Evolutionary conservation across 345 rosid genomes (phyloP).

Genomic region (Corymbia maculata): DNA sequence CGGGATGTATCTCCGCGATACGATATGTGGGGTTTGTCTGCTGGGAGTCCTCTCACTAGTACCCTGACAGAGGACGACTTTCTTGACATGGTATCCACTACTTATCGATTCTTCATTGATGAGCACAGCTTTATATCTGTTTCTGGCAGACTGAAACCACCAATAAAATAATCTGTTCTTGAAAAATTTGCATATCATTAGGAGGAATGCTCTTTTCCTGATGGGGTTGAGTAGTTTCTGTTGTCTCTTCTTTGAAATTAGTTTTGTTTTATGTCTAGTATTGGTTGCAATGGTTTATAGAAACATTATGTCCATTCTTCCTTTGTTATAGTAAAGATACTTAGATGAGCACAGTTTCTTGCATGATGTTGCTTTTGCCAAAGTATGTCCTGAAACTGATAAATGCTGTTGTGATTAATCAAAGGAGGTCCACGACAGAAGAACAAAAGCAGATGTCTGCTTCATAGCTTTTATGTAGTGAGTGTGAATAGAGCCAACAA

Average conservation of each 20-base stretch:
- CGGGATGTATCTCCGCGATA: conserved; percentile 30
- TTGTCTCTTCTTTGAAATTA: neutral
- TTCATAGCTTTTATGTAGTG: neutral
- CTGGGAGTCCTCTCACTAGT: conserved; percentile 79
- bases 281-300: neutral
- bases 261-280: neutral
- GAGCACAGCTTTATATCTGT: neutral
- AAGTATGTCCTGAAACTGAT: neutral
- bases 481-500: neutral
- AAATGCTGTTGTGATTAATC: neutral
- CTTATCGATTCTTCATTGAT: neutral
- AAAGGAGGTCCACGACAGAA: neutral
- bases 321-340: neutral
- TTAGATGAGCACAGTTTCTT: neutral
- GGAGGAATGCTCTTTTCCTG: neutral
- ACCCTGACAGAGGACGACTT: conserved; percentile 81
- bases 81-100: conserved; percentile 69
- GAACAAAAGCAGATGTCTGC: neutral
- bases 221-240: neutral
- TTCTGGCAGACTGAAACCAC: neutral
- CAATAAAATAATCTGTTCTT: neutral
- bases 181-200: neutral
- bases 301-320: neutral
- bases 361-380: neutral
- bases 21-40: conserved; percentile 68